These are phyloP conservation scores for Crithidia fasciculata DNA, from an alignment of 208 protist genomes.

Conservation along the genomic window DNA sequence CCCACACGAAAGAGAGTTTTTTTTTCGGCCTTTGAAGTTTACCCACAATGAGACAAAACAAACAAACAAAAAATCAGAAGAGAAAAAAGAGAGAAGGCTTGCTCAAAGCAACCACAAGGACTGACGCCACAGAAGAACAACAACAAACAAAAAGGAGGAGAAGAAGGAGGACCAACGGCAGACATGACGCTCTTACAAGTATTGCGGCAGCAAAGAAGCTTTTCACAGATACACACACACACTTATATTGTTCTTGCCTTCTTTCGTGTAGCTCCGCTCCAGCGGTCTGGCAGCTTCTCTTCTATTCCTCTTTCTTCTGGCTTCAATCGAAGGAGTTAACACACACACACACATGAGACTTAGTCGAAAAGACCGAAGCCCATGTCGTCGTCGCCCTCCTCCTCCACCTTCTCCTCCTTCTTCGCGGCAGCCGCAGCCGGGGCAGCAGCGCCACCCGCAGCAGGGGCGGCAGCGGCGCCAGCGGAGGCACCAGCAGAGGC, in stretches of 20 bases:
- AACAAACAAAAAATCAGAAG: slow-evolving; percentile 8
- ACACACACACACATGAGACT: slow-evolving; percentile 4
- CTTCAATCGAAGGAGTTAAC: neutral
- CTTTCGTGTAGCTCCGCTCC: too few relatives aligned
- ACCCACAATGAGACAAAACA: neutral
- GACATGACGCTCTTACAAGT: too few relatives aligned
- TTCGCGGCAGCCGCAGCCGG: slow-evolving; percentile 42
- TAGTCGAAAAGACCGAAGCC: slow-evolving; percentile 93
- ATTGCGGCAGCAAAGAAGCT: too few relatives aligned
- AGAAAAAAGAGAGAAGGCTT: neutral
- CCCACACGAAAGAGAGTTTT: too few relatives aligned
- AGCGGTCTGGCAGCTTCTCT: too few relatives aligned
- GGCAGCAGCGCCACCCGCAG: slow-evolving; percentile 35
- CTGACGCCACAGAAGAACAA: too few relatives aligned
- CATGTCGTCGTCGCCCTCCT: slow-evolving; percentile 92
- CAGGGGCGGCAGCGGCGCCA: slow-evolving; percentile 42
- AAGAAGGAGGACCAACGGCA: too few relatives aligned
- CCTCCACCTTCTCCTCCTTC: slow-evolving; percentile 71
- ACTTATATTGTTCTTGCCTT: too few relatives aligned
- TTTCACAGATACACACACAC: too few relatives aligned
- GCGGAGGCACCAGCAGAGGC: slow-evolving; percentile 43
- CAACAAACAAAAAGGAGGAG: too few relatives aligned
- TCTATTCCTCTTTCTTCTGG: neutral
- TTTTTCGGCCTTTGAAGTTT: too few relatives aligned
- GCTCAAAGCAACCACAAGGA: neutral